A percentile compares a stretch with the other conserved stretches of the same genome.
Evolutionary conservation across 2,329 filamentous ascomycete species (phyloP).

Genomic region (Cladosporium sp.): DNA sequence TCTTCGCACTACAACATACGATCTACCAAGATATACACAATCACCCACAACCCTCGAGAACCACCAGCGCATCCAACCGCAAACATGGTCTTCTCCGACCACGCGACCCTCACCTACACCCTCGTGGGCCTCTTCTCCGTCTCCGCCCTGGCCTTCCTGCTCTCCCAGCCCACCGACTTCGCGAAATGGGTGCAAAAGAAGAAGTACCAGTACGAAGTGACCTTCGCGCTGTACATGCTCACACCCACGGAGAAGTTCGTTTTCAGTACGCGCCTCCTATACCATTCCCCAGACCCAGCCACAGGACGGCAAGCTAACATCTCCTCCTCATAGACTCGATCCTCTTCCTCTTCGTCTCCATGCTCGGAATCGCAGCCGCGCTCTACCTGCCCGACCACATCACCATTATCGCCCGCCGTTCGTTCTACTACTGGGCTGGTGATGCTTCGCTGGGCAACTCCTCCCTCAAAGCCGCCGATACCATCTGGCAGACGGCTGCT

Average conservation of each 20-base stretch:
- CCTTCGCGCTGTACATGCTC: conserved; percentile 94
- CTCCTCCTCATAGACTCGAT: conserved; percentile 64
- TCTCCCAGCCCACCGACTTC: conserved; percentile 50
- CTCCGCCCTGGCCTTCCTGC: conserved; percentile 34
- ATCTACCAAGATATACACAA: neutral
- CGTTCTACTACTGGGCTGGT: conserved; percentile 92
- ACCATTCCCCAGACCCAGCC: neutral
- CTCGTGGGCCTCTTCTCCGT: conserved; percentile 34
- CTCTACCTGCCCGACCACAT: conserved; percentile 94
- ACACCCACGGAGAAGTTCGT: conserved; percentile 94
- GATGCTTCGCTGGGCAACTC: conserved; percentile 41
- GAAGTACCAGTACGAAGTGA: conserved; percentile 97
- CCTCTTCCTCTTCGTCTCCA: conserved; percentile 81
- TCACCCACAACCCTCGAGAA: neutral
- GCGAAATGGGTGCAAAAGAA: conserved; percentile 88
- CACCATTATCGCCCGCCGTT: conserved; percentile 71
- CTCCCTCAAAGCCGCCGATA: conserved; percentile 18
- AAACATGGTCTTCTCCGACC: conserved; percentile 13
- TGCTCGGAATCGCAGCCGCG: conserved; percentile 79
- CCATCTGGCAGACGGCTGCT: conserved; percentile 18
- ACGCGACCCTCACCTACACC: conserved; percentile 20
- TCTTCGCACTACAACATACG: too few species aligned
- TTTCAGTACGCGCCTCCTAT: conserved; percentile 66
- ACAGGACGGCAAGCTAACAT: neutral
- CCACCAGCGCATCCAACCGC: neutral